Evolutionary conservation across 495 filamentous ascomycete genomes (phyloP).

Genomic region (Bacidia gigantensis): DNA sequence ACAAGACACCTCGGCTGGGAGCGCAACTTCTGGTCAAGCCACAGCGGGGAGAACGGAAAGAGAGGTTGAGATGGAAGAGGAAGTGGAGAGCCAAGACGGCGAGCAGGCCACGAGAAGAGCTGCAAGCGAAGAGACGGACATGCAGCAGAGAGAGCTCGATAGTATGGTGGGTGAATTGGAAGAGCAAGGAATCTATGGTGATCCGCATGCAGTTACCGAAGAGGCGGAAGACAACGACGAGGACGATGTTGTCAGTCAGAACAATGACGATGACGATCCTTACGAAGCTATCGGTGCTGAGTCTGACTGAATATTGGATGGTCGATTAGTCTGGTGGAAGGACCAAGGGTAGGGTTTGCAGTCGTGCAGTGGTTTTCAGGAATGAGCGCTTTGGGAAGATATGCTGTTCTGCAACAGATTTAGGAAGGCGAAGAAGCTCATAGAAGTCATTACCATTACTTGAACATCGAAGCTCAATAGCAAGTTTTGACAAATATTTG

Average conservation of each 20-base stretch:
- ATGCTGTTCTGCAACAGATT: no score
- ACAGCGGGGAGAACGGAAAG: not conserved
- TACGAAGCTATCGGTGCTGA: not conserved
- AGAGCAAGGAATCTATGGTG: not conserved
- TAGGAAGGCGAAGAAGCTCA: no score
- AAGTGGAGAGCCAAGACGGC: slow-evolving; percentile 5
- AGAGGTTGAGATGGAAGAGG: slow-evolving; percentile 12
- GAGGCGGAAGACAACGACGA: slow-evolving; percentile 9
- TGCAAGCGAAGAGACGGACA: slow-evolving; percentile 1
- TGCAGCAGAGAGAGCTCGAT: slow-evolving; percentile 13
- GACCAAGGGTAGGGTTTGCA: not conserved
- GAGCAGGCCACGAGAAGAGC: slow-evolving; percentile 2
- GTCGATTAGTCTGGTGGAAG: not conserved
- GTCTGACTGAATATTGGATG: not conserved
- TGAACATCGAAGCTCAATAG: no score
- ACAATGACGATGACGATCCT: slow-evolving; percentile 4
- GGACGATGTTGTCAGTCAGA: not conserved
- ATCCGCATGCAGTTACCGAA: slow-evolving; percentile 4
- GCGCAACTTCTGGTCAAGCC: slow-evolving; percentile 14
- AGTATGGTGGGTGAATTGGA: slow-evolving; percentile 16
- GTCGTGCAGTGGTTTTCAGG: no score
- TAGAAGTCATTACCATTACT: no score
- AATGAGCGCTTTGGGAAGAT: no score
- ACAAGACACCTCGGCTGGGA: slow-evolving; percentile 11
- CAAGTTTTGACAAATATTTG: no score